phyloP scores from a whole-genome alignment of 345 rosid genomes.

The Geranium brycei region DNA sequence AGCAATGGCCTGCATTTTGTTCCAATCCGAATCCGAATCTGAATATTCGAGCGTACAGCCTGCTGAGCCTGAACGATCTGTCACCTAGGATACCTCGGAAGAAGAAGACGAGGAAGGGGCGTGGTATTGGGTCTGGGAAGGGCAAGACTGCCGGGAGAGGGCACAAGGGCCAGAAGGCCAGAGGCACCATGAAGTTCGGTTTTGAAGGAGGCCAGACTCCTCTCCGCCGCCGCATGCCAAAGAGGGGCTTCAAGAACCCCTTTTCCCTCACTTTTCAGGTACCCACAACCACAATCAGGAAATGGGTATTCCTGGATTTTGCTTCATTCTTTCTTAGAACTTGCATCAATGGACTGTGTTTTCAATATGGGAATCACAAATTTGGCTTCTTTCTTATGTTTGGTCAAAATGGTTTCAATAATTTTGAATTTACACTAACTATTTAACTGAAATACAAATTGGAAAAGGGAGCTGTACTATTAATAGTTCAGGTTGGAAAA shows the following conservation, averaged over 20 bases:
- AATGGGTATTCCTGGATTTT: too few species aligned
- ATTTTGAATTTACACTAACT: too few species aligned
- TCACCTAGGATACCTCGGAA: conserved; percentile 79
- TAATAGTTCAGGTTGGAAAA: too few species aligned
- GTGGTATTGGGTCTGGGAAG: conserved; percentile 96
- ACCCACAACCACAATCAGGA: too few species aligned
- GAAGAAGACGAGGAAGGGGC: conserved; percentile 85
- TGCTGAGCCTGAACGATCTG: conserved; percentile 76
- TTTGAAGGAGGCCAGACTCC: conserved; percentile 99
- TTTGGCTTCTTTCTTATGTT: too few species aligned
- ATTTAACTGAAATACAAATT: too few species aligned
- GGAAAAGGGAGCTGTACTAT: too few species aligned
- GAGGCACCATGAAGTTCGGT: conserved; percentile 76
- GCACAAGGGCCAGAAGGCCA: conserved; percentile 90
- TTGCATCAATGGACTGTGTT: too few species aligned
- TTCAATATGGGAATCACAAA: too few species aligned
- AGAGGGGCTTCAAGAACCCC: conserved; percentile 85
- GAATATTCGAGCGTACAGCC: conserved; percentile 47
- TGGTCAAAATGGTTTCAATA: too few species aligned
- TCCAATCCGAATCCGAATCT: conserved; percentile 12
- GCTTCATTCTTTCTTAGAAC: too few species aligned
- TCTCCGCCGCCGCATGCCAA: conserved; percentile 75
- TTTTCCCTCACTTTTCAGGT: conserved; percentile 90
- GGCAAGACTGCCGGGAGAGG: conserved; percentile 97
- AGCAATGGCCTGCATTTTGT: conserved; percentile 9